phyloP scores from a whole-genome alignment of 768 basidiomycete genomes.

The Lanmaoa rubissima region DNA sequence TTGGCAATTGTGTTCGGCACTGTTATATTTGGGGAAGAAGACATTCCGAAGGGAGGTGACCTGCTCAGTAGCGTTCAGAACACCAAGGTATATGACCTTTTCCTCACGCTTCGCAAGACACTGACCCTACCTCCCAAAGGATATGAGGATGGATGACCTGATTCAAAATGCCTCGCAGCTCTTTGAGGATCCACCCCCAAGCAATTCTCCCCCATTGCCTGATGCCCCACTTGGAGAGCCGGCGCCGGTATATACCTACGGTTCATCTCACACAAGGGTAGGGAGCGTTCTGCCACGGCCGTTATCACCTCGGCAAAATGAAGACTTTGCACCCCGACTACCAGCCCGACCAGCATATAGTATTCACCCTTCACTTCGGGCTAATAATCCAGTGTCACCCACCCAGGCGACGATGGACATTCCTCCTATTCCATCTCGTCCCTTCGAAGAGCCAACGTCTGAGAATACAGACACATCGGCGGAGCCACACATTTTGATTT shows the following conservation, averaged over 20 bases:
- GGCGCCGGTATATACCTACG: constrained; percentile 55
- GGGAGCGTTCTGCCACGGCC: constrained; percentile 41
- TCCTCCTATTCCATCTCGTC: constrained; percentile 28
- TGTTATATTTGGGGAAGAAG: constrained; percentile 91
- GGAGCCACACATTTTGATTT: constrained; percentile 11
- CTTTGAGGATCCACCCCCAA: constrained; percentile 54
- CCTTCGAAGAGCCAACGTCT: constrained; percentile 22
- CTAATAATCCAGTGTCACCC: constrained; percentile 46
- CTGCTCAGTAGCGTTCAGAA: constrained; percentile 66
- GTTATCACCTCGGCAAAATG: constrained; percentile 33
- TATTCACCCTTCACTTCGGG: constrained; percentile 74
- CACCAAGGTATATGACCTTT: constrained; percentile 55
- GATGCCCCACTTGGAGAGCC: constrained; percentile 69
- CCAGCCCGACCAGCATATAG: constrained; percentile 68
- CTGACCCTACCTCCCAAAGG: constrained; percentile 36
- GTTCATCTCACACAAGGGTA: constrained; percentile 69
- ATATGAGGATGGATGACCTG: constrained; percentile 81
- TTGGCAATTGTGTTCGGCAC: constrained; percentile 87
- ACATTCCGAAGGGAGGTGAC: constrained; percentile 75
- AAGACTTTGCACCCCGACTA: constrained; percentile 73
- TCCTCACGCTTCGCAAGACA: constrained; percentile 33
- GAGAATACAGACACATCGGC: constrained; percentile 1
- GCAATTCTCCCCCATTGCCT: constrained; percentile 66
- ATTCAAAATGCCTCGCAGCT: constrained; percentile 67
- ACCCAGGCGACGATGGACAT: constrained; percentile 38